Percentiles rank a stretch among this genome's conserved stretches.
Conservation (phyloP, 495 filamentous ascomycete species). For the Penicillium cosmopolitanum region DNA sequence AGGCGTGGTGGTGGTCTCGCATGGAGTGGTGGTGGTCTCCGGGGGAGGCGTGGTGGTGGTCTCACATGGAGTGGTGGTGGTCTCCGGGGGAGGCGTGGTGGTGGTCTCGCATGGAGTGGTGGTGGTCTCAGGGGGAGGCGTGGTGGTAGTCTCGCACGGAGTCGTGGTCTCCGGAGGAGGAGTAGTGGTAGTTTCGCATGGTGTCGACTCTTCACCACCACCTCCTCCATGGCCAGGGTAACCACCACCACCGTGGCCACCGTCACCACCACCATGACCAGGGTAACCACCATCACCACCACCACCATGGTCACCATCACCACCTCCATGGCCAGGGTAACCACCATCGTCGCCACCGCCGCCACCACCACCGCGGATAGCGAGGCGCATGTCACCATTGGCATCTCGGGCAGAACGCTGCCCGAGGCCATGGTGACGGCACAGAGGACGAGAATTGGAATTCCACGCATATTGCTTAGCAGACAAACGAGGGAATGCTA, state of each 20-base stretch:
- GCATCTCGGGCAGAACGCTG: conserved; percentile 19
- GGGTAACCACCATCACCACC: background rate
- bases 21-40: too few species aligned
- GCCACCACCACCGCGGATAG: conserved; percentile 17
- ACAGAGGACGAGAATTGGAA: conserved; percentile 24
- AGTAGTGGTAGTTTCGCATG: conserved; percentile 9
- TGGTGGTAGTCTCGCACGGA: conserved; percentile 13
- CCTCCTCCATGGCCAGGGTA: background rate
- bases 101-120: conserved; percentile 13
- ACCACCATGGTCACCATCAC: conserved; percentile 4
- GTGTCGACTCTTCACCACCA: conserved; percentile 8
- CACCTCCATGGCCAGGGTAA: background rate
- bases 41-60: conserved; percentile 16
- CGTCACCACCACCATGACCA: background rate
- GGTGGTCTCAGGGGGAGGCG: background rate
- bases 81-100: conserved; percentile 5
- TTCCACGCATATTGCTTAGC: conserved; percentile 25
- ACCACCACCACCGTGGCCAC: background rate
- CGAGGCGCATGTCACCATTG: conserved; percentile 16
- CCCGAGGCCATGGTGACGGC: conserved; percentile 28
- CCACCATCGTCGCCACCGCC: conserved; percentile 8
- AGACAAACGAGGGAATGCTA: conserved; percentile 18
- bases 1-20: conserved; percentile 18
- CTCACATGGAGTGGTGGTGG: conserved; percentile 19
- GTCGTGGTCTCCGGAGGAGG: conserved; percentile 1